A percentile compares a stretch with the other conserved stretches of the same genome.
Evolutionary conservation across 2,329 filamentous ascomycete species (phyloP).

Genomic region (Macroventuria anomochaeta): DNA sequence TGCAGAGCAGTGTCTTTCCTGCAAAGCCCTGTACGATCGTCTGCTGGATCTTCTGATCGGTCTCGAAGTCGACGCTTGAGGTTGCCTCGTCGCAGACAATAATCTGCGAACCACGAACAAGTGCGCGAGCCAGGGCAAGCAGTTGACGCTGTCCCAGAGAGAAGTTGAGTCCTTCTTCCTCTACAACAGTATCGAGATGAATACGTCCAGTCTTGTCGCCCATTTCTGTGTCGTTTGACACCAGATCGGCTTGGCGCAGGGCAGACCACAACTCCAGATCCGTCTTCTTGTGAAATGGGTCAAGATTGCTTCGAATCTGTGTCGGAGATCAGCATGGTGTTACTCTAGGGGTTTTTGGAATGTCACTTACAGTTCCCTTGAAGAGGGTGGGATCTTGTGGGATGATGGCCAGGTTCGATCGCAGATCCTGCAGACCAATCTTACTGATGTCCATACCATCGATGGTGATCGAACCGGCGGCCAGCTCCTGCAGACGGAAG

Average conservation of each 20-base stretch:
- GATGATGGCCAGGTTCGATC: constrained; percentile 80
- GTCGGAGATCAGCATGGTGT: neutral
- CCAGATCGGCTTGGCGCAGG: constrained; percentile 76
- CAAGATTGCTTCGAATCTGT: constrained; percentile 73
- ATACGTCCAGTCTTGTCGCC: constrained; percentile 65
- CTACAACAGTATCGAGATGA: constrained; percentile 82
- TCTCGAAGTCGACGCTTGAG: constrained; percentile 83
- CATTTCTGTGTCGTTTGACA: constrained; percentile 57
- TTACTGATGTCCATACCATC: constrained; percentile 67
- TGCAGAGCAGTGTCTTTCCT: constrained; percentile 88
- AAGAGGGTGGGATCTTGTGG: constrained; percentile 86
- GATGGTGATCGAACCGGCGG: constrained; percentile 56
- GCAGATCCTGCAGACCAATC: constrained; percentile 75
- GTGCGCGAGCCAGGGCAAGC: constrained; percentile 78
- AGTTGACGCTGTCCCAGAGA: constrained; percentile 93
- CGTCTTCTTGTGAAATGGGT: constrained; percentile 79
- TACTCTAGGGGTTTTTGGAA: neutral
- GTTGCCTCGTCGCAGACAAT: constrained; percentile 98
- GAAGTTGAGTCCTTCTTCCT: constrained; percentile 98
- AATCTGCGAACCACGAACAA: constrained; percentile 86
- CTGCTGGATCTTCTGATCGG: constrained; percentile 81
- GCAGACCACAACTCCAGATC: constrained; percentile 81
- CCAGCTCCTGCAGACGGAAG: constrained; percentile 69
- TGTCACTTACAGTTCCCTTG: constrained; percentile 64
- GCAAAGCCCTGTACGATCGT: constrained; percentile 86